Base-by-base conservation (phyloP, 2,329 filamentous ascomycete genomes). In the Endoconidiophora polonica region DNA sequence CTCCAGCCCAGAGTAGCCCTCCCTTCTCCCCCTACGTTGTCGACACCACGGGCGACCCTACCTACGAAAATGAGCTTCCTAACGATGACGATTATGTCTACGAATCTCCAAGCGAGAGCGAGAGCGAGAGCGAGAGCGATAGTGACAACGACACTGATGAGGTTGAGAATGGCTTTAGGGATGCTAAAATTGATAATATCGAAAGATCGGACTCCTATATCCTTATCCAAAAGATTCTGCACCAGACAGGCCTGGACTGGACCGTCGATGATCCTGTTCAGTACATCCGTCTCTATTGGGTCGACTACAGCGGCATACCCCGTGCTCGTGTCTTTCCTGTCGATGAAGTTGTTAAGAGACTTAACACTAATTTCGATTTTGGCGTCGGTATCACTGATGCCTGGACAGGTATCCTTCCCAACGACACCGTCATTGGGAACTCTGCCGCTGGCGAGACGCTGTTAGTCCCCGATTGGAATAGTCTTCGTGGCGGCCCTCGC, bases 271-370 rank as follows among this genome's bases (percentile, higher is more conserved):
- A 46, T 18, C 26, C 37, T 3, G 33, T 54, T 29, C 40, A 79
- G 54, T 88, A 80, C 58, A 63, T 93, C 16, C 79, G 84, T 54
- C 66, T 90, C 10, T 81, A 83, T 61, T 93, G 82, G 77, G 67
- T 83, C 22, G 86, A 93, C 62, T 81, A 83, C 61, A 86, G 83
- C n/a, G 76, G 77, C 2, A 81, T 74, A 2, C 61, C 78, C 0
- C 73, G 83, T 14, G 71, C 77, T 55, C 74, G 83, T 2, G 73
- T 86, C 54, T 64, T 91, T 2, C 83, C 85, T 0, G 70, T 83
- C 41, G 66, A 68, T 1, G 70, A 72, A 39, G 74, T 79, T 22
- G 59, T 68, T 26, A 66, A 66, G 2, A 63, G 72, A 4, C 59
- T 78, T 0, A 58, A 62, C 23, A 62, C 65, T 16, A 62, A 69